Conservation (phyloP, 352 stramenopile genomes). For the Globisporangium acanthophoron region DNA sequence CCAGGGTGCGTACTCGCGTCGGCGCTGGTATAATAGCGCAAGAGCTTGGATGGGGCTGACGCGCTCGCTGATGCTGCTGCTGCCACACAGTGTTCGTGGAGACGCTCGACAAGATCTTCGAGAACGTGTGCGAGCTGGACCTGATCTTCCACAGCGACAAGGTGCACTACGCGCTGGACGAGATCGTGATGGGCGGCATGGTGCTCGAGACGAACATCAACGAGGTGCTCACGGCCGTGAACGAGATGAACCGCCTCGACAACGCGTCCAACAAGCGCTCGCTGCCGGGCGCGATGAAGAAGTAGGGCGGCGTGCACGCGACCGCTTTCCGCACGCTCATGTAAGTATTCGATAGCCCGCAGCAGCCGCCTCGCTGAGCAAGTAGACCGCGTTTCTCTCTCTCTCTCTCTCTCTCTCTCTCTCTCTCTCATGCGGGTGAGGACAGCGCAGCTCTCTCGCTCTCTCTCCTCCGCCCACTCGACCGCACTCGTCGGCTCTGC, state of each 20-base stretch:
- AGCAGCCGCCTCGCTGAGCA: neutral
- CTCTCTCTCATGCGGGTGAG: neutral
- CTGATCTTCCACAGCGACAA: conserved; percentile 99
- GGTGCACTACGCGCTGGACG: conserved; percentile 96
- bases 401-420: neutral
- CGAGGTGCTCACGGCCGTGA: conserved; percentile 94
- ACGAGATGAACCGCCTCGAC: conserved; percentile 96
- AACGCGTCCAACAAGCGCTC: conserved; percentile 72
- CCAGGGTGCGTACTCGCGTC: conserved; percentile 68
- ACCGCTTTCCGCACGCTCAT: neutral
- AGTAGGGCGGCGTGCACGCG: conserved; percentile 15
- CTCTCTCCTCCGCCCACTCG: neutral
- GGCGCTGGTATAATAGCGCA: too few relatives aligned
- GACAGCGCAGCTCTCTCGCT: too few relatives aligned
- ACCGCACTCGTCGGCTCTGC: neutral
- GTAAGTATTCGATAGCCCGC: conserved; percentile 1
- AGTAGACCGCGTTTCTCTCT: neutral
- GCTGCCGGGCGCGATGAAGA: conserved; percentile 69
- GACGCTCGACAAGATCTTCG: conserved; percentile 98
- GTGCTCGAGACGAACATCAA: conserved; percentile 99
- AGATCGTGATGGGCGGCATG: conserved; percentile 99
- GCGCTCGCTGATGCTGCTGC: neutral
- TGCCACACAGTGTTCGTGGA: conserved; percentile 87
- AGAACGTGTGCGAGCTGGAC: conserved; percentile 99
- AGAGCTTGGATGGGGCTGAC: neutral